phyloP scores from a whole-genome alignment of 2,329 filamentous ascomycete genomes.

The Phyllosticta capitalensis region DNA sequence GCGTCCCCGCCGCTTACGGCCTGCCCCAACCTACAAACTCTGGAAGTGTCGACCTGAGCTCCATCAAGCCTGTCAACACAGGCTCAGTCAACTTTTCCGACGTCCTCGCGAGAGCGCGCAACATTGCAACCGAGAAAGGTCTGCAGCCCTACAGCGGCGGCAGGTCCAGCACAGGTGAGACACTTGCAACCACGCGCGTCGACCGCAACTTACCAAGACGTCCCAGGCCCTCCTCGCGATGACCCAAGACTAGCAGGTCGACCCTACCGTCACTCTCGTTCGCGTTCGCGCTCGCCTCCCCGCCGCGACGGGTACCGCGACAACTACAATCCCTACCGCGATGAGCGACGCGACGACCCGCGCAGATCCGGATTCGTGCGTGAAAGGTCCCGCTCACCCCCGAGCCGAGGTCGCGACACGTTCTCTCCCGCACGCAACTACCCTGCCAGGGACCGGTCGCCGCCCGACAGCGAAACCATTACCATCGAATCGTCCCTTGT shows the following conservation, averaged over 20 bases:
- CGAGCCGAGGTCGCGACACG: constrained; percentile 44
- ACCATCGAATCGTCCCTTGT: constrained; percentile 80
- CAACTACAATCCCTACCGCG: constrained; percentile 72
- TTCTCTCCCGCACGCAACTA: constrained; percentile 52
- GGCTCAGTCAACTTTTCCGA: constrained; percentile 78
- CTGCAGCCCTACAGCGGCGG: constrained; percentile 41
- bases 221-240: constrained; percentile 28
- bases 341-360: constrained; percentile 67
- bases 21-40: constrained; percentile 62
- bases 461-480: constrained; percentile 66
- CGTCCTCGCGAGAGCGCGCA: constrained; percentile 75
- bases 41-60: constrained; percentile 70
- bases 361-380: constrained; percentile 51
- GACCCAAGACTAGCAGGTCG: constrained; percentile 44
- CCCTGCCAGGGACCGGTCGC: constrained; percentile 48
- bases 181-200: constrained; percentile 33
- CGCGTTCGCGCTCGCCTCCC: constrained; percentile 48
- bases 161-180: constrained; percentile 28
- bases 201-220: constrained; percentile 3
- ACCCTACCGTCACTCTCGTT: constrained; percentile 57
- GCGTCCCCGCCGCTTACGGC: constrained; percentile 32
- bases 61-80: constrained; percentile 68
- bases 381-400: constrained; percentile 65
- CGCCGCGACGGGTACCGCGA: constrained; percentile 64
- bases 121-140: constrained; percentile 71